Percentiles rank a stretch among this genome's conserved stretches.
phyloP scores from a whole-genome alignment of 1,284 basidiomycete species.

The Gomphus bonarii region DNA sequence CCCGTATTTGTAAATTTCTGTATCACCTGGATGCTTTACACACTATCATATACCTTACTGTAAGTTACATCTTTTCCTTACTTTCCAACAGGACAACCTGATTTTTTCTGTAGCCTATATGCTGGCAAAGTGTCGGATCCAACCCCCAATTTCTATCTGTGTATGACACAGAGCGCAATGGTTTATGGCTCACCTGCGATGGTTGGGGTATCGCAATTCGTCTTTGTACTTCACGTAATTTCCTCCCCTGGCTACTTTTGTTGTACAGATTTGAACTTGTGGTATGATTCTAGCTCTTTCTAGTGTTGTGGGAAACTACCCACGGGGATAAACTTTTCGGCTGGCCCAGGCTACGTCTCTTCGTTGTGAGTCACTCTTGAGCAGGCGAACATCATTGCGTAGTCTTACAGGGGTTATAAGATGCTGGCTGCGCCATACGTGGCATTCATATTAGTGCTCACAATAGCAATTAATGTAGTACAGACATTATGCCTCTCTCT shows the following conservation, averaged over 20 bases:
- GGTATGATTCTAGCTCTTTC: conserved; percentile 20
- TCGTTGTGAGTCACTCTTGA: conserved; percentile 9
- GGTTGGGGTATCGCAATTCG: conserved; percentile 36
- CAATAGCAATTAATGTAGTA: conserved; percentile 20
- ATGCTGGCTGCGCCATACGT: conserved; percentile 30
- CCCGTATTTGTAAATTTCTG: conserved; percentile 28
- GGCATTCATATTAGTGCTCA: conserved; percentile 23
- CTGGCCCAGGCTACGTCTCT: neutral
- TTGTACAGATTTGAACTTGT: neutral
- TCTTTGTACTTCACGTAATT: conserved; percentile 39
- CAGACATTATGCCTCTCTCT: conserved; percentile 11
- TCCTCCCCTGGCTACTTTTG: neutral
- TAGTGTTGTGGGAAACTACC: conserved; percentile 15
- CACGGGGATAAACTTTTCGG: neutral
- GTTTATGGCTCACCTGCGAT: conserved; percentile 43
- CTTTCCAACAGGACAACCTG: neutral
- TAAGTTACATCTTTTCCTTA: conserved; percentile 14
- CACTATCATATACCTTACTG: conserved; percentile 33
- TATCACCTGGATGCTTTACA: conserved; percentile 34
- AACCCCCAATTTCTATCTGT: neutral
- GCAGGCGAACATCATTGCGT: conserved; percentile 15
- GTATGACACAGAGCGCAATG: conserved; percentile 23
- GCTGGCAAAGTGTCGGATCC: neutral
- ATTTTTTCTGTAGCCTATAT: neutral
- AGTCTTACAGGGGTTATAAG: conserved; percentile 17